phyloP scores from a whole-genome alignment of 2,329 filamentous ascomycete species.

The Claviceps quebecensis region DNA sequence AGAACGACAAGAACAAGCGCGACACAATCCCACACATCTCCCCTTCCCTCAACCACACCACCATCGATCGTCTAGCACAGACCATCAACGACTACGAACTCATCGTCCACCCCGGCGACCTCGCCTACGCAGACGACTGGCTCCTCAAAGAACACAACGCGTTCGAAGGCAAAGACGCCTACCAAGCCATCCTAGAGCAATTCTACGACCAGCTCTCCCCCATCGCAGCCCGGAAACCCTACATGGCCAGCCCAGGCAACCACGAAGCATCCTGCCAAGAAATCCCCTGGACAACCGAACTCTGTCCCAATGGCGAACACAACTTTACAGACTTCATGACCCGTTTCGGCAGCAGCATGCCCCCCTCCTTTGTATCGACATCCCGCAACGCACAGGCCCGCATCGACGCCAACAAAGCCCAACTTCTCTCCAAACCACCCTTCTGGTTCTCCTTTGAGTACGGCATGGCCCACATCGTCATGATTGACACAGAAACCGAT shows the following conservation, averaged over 20 bases:
- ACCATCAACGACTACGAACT: slow-evolving; percentile 42
- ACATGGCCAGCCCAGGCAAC: slow-evolving; percentile 34
- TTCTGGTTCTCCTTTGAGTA: slow-evolving; percentile 16
- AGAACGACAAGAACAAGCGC: slow-evolving; percentile 28
- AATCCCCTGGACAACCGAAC: slow-evolving; percentile 19
- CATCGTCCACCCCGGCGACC: slow-evolving; percentile 38
- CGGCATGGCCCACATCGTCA: slow-evolving; percentile 16
- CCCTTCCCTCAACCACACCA: slow-evolving; percentile 42
- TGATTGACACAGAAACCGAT: slow-evolving; percentile 21
- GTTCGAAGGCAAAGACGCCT: slow-evolving; percentile 34
- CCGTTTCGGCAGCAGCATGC: slow-evolving; percentile 39
- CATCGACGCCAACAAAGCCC: slow-evolving; percentile 30
- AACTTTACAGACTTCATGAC: slow-evolving; percentile 48
- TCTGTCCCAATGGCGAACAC: slow-evolving; percentile 37
- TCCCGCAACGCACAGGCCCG: slow-evolving; percentile 28
- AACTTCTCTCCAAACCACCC: slow-evolving; percentile 15
- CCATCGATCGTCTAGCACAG: slow-evolving; percentile 37
- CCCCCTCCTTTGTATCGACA: slow-evolving; percentile 33
- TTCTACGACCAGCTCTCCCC: slow-evolving; percentile 31
- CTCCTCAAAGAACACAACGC: slow-evolving; percentile 29
- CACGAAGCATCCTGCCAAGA: slow-evolving; percentile 41
- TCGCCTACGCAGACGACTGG: slow-evolving; percentile 48
- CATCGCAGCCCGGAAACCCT: slow-evolving; percentile 37
- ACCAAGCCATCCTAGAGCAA: slow-evolving; percentile 40
- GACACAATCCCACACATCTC: slow-evolving; percentile 33